Conservation (phyloP, 768 basidiomycete species). For the Phlegmacium glaucopus region DNA sequence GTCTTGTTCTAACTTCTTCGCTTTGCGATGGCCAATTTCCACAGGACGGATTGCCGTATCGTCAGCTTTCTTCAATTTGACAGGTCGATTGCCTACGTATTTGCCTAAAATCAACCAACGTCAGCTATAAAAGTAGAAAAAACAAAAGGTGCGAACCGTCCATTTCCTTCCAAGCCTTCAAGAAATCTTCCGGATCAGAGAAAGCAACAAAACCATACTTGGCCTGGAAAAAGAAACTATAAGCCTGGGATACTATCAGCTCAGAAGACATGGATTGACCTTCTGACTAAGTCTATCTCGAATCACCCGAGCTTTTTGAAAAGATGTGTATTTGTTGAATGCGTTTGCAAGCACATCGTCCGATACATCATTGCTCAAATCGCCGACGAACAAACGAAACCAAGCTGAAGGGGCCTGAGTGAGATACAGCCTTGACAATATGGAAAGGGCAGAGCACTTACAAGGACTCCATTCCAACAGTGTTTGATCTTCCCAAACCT, state of each 20-base stretch:
- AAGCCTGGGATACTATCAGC: slow-evolving; percentile 1
- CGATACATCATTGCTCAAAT: slow-evolving; percentile 96
- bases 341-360: slow-evolving; percentile 92
- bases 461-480: slow-evolving; percentile 97
- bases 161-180: slow-evolving; percentile 99
- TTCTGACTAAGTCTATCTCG: slow-evolving; percentile 93
- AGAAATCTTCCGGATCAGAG: slow-evolving; percentile 96
- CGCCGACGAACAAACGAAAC: slow-evolving; percentile 97
- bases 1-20: slow-evolving; percentile 85
- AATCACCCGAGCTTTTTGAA: slow-evolving; percentile 93
- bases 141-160: slow-evolving; percentile 56
- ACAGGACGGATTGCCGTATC: slow-evolving; percentile 83
- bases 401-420: slow-evolving; percentile 56
- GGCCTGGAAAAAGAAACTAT: slow-evolving; percentile 48
- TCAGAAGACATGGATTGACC: slow-evolving; percentile 34
- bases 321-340: slow-evolving; percentile 90
- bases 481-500: slow-evolving; percentile 98
- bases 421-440: background rate
- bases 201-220: slow-evolving; percentile 98
- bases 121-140: slow-evolving; percentile 2
- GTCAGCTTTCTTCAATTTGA: slow-evolving; percentile 94
- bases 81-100: slow-evolving; percentile 97
- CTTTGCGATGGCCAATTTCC: slow-evolving; percentile 91
- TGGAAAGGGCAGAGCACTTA: slow-evolving; percentile 39
- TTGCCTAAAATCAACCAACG: slow-evolving; percentile 54